phyloP scores from a whole-genome alignment of 2,329 filamentous ascomycete species.

The Phyllosticta citriasiana region DNA sequence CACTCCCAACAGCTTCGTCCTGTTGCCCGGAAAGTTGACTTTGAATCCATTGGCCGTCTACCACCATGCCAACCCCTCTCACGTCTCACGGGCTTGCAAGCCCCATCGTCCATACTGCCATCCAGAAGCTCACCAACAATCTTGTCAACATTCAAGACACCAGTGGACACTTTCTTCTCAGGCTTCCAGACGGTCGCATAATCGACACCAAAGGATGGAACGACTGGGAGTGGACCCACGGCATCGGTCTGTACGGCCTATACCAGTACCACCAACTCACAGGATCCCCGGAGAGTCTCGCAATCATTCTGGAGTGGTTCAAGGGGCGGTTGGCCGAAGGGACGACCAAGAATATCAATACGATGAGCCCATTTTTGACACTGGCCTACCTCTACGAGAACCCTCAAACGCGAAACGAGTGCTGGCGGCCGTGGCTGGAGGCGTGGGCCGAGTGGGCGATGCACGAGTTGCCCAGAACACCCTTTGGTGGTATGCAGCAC shows the following conservation, averaged over 20 bases:
- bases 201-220: slow-evolving; percentile 82
- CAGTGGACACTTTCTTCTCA: slow-evolving; percentile 63
- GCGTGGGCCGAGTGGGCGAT: slow-evolving; percentile 77
- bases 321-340: slow-evolving; percentile 56
- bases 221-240: slow-evolving; percentile 77
- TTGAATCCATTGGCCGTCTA: background rate
- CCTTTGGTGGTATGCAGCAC: slow-evolving; percentile 64
- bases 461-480: slow-evolving; percentile 62
- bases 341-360: slow-evolving; percentile 80
- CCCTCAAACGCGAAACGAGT: slow-evolving; percentile 47
- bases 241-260: slow-evolving; percentile 68
- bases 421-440: slow-evolving; percentile 68
- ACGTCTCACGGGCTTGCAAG: slow-evolving; percentile 31
- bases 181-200: slow-evolving; percentile 59
- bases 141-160: slow-evolving; percentile 69
- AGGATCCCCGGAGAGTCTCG: slow-evolving; percentile 48
- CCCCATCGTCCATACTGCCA: slow-evolving; percentile 41
- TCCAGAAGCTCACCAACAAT: slow-evolving; percentile 60
- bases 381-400: slow-evolving; percentile 71
- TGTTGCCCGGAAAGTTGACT: background rate
- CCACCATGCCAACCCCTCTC: slow-evolving; percentile 36
- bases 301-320: slow-evolving; percentile 67
- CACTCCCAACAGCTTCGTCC: background rate
- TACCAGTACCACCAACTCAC: slow-evolving; percentile 74
- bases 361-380: slow-evolving; percentile 69